Percentiles rank a stretch among this genome's conserved stretches.
These are phyloP conservation scores for Zygosaccharomyces bisporus DNA, from an alignment of 805 yeast genomes.

Conservation along the genomic window DNA sequence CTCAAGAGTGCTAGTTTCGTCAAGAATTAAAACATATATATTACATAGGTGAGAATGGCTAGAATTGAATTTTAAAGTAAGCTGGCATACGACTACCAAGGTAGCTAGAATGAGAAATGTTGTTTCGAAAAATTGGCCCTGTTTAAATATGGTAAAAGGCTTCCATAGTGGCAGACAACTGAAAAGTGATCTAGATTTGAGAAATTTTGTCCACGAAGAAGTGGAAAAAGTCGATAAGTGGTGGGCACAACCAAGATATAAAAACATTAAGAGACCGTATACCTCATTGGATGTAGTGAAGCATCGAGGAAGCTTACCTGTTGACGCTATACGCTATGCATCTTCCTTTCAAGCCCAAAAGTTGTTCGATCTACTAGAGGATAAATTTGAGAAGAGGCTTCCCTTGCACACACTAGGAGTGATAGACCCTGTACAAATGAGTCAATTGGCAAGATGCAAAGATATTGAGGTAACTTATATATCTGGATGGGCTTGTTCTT, in stretches of 20 bases:
- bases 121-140: not conserved
- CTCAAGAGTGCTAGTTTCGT: not conserved
- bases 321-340: constrained; percentile 34
- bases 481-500: constrained; percentile 61
- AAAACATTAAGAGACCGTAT: constrained; percentile 49
- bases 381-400: constrained; percentile 38
- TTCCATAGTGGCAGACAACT: not conserved
- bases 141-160: not conserved
- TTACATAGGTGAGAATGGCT: not conserved
- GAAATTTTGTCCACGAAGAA: constrained; percentile 33
- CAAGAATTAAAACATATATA: too few species aligned
- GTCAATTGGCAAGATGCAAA: constrained; percentile 46
- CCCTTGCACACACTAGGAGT: constrained; percentile 60
- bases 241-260: constrained; percentile 49
- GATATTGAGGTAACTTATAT: constrained; percentile 53
- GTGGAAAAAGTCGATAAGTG: constrained; percentile 42
- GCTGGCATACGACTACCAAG: not conserved
- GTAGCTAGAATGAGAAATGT: not conserved
- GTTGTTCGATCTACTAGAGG: constrained; percentile 44
- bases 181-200: constrained; percentile 27
- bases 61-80: not conserved
- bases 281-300: constrained; percentile 49
- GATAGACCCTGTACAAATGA: constrained; percentile 59
- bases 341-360: constrained; percentile 54
- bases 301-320: constrained; percentile 48